phyloP scores from a whole-genome alignment of 2,329 filamentous ascomycete species.

The Penicillium corylophilum region DNA sequence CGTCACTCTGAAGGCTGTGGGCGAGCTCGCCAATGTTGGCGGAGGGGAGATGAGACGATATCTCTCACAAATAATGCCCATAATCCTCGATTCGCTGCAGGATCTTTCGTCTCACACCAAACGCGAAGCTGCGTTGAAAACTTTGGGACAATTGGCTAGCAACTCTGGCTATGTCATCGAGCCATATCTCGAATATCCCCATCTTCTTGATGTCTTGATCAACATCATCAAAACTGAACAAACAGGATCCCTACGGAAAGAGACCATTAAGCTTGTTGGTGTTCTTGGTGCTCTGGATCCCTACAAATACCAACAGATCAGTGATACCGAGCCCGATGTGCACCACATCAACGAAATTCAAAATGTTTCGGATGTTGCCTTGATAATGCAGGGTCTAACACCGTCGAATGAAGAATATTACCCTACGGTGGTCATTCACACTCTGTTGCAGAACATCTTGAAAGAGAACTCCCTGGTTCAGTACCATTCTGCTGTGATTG shows the following conservation, averaged over 20 bases:
- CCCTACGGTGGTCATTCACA: conserved; percentile 95
- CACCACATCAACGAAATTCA: conserved; percentile 68
- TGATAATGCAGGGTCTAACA: conserved; percentile 96
- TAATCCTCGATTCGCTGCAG: conserved; percentile 90
- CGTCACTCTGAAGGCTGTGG: conserved; percentile 91
- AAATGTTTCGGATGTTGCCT: conserved; percentile 81
- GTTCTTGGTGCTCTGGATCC: conserved; percentile 93
- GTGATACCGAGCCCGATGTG: conserved; percentile 81
- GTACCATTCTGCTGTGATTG: conserved; percentile 90
- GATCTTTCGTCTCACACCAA: conserved; percentile 89
- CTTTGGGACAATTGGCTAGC: conserved; percentile 86
- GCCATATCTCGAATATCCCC: conserved; percentile 91
- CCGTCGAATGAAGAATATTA: conserved; percentile 98
- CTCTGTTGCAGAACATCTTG: conserved; percentile 78
- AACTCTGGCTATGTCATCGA: conserved; percentile 98
- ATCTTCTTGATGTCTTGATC: conserved; percentile 87
- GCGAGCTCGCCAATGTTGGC: conserved; percentile 89
- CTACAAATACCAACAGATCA: conserved; percentile 91
- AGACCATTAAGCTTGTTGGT: conserved; percentile 95
- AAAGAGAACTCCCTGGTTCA: conserved; percentile 87
- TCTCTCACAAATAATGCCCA: conserved; percentile 87
- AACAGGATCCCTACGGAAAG: conserved; percentile 78
- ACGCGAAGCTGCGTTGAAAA: conserved; percentile 85
- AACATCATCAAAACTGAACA: conserved; percentile 93
- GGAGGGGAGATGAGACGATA: conserved; percentile 92